phyloP scores from a whole-genome alignment of 345 rosid genomes.

The Gossypium sturtianum region DNA sequence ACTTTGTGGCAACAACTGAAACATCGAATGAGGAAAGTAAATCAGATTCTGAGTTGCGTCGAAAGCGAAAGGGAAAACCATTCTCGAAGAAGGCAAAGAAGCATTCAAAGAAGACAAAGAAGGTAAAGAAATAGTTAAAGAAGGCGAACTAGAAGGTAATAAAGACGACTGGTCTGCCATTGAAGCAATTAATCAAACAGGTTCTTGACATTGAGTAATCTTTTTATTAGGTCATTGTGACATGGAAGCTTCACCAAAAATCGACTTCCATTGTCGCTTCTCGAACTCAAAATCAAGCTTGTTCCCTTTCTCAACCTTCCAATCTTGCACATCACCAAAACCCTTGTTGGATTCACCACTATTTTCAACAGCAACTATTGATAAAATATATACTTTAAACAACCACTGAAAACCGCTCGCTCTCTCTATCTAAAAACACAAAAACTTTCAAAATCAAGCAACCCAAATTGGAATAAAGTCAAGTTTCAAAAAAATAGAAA shows the following conservation, averaged over 20 bases:
- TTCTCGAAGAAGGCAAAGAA: slow-evolving; percentile 27
- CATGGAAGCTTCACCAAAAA: slow-evolving; percentile 50
- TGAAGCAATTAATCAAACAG: slow-evolving; percentile 21
- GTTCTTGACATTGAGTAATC: slow-evolving; percentile 45
- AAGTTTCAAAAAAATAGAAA: neutral
- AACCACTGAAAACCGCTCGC: slow-evolving; percentile 11
- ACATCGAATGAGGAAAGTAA: slow-evolving; percentile 35
- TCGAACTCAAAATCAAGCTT: slow-evolving; percentile 23
- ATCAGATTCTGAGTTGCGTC: slow-evolving; percentile 31
- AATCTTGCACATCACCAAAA: slow-evolving; percentile 29
- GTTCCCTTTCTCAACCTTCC: slow-evolving; percentile 40
- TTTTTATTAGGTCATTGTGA: slow-evolving; percentile 57
- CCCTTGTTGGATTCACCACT: slow-evolving; percentile 46
- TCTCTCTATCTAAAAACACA: slow-evolving; percentile 13
- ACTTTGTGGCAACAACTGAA: slow-evolving; percentile 20
- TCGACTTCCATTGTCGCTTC: slow-evolving; percentile 47
- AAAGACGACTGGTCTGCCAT: slow-evolving; percentile 6
- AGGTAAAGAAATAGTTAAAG: slow-evolving; percentile 17
- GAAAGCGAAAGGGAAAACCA: slow-evolving; percentile 49
- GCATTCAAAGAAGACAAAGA: slow-evolving; percentile 8
- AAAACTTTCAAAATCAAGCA: neutral
- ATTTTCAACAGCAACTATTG: slow-evolving; percentile 41
- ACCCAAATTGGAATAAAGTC: slow-evolving; percentile 29
- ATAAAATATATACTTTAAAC: neutral
- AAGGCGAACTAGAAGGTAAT: slow-evolving; percentile 6